A percentile compares a stretch with the other conserved stretches of the same genome.
These are phyloP conservation scores for Trichoderma gracile DNA, from an alignment of 2,329 filamentous ascomycete genomes.

Conservation along the genomic window DNA sequence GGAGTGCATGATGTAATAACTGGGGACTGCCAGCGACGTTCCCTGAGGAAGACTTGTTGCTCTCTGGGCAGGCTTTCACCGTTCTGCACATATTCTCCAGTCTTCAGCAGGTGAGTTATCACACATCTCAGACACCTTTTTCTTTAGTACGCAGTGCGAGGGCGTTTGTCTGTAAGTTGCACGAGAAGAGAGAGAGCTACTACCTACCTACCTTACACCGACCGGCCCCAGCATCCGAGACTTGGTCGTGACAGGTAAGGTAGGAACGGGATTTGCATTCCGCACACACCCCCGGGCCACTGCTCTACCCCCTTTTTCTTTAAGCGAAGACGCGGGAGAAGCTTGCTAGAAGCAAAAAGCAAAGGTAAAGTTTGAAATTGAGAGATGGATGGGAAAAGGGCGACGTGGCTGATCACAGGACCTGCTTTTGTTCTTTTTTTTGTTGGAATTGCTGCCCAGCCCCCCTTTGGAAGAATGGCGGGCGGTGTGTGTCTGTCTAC, in stretches of 20 bases:
- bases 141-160: neutral
- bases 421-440: neutral
- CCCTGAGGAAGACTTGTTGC: too few relatives aligned
- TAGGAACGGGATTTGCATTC: too few relatives aligned
- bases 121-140: neutral
- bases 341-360: neutral
- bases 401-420: conserved; percentile 12
- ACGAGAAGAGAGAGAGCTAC: too few relatives aligned
- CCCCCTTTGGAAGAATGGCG: neutral
- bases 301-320: neutral
- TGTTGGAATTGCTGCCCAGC: neutral
- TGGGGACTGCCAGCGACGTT: too few relatives aligned
- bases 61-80: too few relatives aligned
- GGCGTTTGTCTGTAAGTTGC: neutral
- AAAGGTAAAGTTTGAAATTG: too few relatives aligned
- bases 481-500: too few relatives aligned
- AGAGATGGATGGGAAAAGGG: too few relatives aligned
- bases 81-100: too few relatives aligned
- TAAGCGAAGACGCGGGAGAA: neutral
- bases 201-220: too few relatives aligned
- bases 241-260: neutral
- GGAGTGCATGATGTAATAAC: too few relatives aligned
- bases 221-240: conserved; percentile 2
- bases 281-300: neutral
- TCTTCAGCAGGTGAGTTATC: too few relatives aligned